Base-by-base conservation (phyloP, 176 grass and related monocot genomes). In the Avena sativa region DNA sequence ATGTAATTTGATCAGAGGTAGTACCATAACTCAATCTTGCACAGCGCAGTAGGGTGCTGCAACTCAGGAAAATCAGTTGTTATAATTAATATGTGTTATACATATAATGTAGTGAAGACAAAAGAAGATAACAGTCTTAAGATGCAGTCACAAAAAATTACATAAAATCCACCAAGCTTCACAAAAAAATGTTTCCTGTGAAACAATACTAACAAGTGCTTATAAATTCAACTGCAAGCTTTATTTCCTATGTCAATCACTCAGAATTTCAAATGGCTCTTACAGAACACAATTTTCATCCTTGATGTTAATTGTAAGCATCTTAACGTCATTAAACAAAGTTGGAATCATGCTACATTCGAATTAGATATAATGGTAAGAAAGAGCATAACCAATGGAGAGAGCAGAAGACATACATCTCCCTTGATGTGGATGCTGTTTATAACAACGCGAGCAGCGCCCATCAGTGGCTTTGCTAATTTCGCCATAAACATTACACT, bases 401-500 rank as follows among this genome's bases (percentile, higher is more conserved):
- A 85, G 71, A 88, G 58, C 3, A 78, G 78, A 85, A 14, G 68
- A 68, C 90, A 81, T 96, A 98, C 97, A 91, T 98, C 90, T 83
- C 97, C 97, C 84, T 96, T 96, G 82, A 98, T 94, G 64, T 98
- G 90, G 72, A 94, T 90, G 87, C 89, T 94, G 76, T 98, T 98
- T 84, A 98, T 94, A 79, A 98, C 81, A 85, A 98, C 90, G 30
- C 97, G 97, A 43, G 92, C 92, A 67, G 94, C 59, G 34, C 97
- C 94, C 8, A 89, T 79, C 34, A 98, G 80, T 69, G 97, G 93
- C 50, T 93, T 98, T 25, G 88, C 88, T 85, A 96, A 75, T 80
- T 96, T 98, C 2, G 93, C 92, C 81, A 89, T 84, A 68, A 98
- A 96, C 93, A 96, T 90, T 52, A 98, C 89, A 81, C 92, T 96